Percentiles rank a stretch among this genome's conserved stretches.
These are phyloP conservation scores for Lophiotrema nucula DNA, from an alignment of 495 filamentous ascomycete genomes.

Conservation along the genomic window DNA sequence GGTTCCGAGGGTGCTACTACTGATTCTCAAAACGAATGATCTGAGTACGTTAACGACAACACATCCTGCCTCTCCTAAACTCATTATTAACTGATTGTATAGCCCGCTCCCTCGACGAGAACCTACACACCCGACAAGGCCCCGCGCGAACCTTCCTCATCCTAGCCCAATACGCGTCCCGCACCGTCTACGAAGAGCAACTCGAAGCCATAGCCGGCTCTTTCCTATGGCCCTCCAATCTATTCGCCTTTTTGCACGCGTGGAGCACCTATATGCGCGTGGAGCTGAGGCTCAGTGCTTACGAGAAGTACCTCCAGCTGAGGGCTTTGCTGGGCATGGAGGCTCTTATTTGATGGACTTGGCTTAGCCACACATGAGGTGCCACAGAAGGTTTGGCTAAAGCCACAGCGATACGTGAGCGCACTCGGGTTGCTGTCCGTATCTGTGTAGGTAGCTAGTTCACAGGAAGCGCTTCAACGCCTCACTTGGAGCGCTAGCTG, in stretches of 20 bases:
- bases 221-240: slow-evolving; percentile 54
- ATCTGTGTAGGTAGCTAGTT: no score
- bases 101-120: slow-evolving; percentile 90
- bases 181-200: slow-evolving; percentile 84
- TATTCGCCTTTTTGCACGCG: slow-evolving; percentile 55
- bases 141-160: slow-evolving; percentile 90
- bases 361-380: background rate
- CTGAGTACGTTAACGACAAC: slow-evolving; percentile 69
- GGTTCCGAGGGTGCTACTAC: slow-evolving; percentile 85
- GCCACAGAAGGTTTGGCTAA: no score
- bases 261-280: slow-evolving; percentile 61
- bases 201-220: slow-evolving; percentile 70
- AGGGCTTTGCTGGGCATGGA: slow-evolving; percentile 48
- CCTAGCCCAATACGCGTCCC: slow-evolving; percentile 85
- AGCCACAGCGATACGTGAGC: no score
- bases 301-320: slow-evolving; percentile 58
- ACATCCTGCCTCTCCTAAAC: background rate
- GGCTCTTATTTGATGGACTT: slow-evolving; percentile 14
- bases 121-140: slow-evolving; percentile 83
- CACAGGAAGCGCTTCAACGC: no score
- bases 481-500: no score
- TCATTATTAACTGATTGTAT: slow-evolving; percentile 10
- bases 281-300: slow-evolving; percentile 61
- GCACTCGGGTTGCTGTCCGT: no score
- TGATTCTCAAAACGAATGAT: slow-evolving; percentile 98